Percentiles rank a stretch among this genome's conserved stretches.
These are phyloP conservation scores for Irpex sp. DNA, from an alignment of 1,284 basidiomycete genomes.

Conservation along the genomic window DNA sequence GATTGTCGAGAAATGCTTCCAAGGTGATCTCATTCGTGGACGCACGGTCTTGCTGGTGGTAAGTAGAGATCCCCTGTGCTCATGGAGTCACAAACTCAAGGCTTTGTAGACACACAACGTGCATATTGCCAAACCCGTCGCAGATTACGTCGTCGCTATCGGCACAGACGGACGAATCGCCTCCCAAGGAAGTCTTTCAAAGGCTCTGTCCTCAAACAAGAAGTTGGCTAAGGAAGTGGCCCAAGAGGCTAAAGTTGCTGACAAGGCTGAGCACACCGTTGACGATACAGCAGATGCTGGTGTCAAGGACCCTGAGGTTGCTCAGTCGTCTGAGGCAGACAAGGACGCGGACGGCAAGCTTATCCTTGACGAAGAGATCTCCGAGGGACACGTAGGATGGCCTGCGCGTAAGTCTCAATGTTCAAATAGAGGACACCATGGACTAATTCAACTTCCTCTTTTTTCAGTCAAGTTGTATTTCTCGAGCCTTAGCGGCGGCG, in stretches of 20 bases:
- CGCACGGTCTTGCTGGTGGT: constrained; percentile 75
- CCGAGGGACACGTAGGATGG: constrained; percentile 52
- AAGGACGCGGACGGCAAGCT: constrained; percentile 38
- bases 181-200: constrained; percentile 42
- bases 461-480: constrained; percentile 25
- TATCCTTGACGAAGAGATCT: constrained; percentile 57
- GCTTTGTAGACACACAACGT: constrained; percentile 32
- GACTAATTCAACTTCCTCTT: too few relatives aligned
- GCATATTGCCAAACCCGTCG: constrained; percentile 57
- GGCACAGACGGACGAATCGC: constrained; percentile 46
- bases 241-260: constrained; percentile 33
- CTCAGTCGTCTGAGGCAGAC: constrained; percentile 7
- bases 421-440: not conserved
- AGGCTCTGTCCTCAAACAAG: constrained; percentile 39
- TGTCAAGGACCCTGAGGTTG: constrained; percentile 29
- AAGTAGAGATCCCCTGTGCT: constrained; percentile 22
- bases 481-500: constrained; percentile 28
- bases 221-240: constrained; percentile 35
- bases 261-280: constrained; percentile 15
- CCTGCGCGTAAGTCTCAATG: constrained; percentile 36
- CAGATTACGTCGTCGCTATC: constrained; percentile 62
- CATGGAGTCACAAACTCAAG: too few relatives aligned
- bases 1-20: constrained; percentile 73
- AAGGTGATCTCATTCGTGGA: constrained; percentile 62
- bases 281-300: constrained; percentile 12